phyloP scores from a whole-genome alignment of 108 stramenopile species.

The Cylindrotheca closterium region DNA sequence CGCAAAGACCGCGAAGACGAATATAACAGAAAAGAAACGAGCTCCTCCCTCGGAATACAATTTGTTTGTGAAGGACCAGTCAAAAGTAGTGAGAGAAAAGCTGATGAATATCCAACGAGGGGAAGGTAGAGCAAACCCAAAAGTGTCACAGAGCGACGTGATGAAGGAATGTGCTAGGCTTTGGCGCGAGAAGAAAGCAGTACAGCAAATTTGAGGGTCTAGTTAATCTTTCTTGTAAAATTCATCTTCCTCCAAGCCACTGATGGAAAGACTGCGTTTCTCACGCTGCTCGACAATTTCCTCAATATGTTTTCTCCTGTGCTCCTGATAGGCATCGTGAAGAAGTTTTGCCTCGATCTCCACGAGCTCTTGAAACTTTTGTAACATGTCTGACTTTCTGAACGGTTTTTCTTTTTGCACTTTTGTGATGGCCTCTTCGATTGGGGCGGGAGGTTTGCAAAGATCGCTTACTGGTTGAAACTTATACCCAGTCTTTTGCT shows the following conservation, averaged over 20 bases:
- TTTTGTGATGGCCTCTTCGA: constrained; percentile 53
- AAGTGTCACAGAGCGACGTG: constrained; percentile 64
- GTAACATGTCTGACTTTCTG: constrained; percentile 41
- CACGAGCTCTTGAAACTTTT: constrained; percentile 70
- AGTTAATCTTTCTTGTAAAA: constrained; percentile 10
- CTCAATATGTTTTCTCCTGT: constrained; percentile 47
- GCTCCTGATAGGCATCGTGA: constrained; percentile 43
- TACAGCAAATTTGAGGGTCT: too few relatives aligned
- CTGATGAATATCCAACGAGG: constrained; percentile 27
- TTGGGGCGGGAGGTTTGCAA: constrained; percentile 49
- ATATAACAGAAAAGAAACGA: constrained; percentile 47
- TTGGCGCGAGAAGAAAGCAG: constrained; percentile 51
- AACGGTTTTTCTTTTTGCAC: constrained; percentile 47
- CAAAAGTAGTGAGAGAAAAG: constrained; percentile 39
- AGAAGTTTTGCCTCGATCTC: constrained; percentile 52
- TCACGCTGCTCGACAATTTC: constrained; percentile 44
- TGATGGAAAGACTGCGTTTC: constrained; percentile 42
- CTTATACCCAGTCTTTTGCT: constrained; percentile 36
- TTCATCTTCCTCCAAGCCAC: constrained; percentile 49
- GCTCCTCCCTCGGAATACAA: constrained; percentile 56
- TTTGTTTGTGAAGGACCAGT: constrained; percentile 67
- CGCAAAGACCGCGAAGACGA: constrained; percentile 1
- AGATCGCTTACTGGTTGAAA: constrained; percentile 55
- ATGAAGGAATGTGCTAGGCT: constrained; percentile 77
- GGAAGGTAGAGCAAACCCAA: constrained; percentile 19